Base-by-base conservation (phyloP, 306 rosid species). In the Potentilla sterilis region DNA sequence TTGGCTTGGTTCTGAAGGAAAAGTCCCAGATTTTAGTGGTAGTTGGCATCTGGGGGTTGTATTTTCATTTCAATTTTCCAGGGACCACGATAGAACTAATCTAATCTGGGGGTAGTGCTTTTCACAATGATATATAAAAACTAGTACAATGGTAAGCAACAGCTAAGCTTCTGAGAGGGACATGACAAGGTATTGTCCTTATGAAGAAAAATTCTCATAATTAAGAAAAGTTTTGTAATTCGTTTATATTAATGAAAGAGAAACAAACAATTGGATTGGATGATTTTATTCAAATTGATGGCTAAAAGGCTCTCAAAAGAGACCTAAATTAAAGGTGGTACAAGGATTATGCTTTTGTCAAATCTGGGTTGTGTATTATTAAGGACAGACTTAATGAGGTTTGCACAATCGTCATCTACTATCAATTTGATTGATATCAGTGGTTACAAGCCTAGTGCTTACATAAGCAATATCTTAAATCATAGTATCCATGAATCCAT, bases 151-250 rank as follows among this genome's bases (percentile, higher is more conserved):
- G 71, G 73, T 48, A 66, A 76, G 79, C 42, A 69, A 77, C 82
- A 80, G 87, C 84, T 80, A 83, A 83, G 87, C 74, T 73, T 80
- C 18, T 77, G 81, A 78, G 78, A 67, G 48, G 5, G 84, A 77
- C 80, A 68, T 69, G 1, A 52, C 32, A 37, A 32, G 55, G 37
- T 49, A 70, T 21, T 44, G 62, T 66, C 42, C 48, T 37, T 5
- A 37, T 22, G 49, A 28, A 67, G 6, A 34, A 9, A 34, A 9
- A 21, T 47, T 14, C 67, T 52, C 43, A 46, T 52, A 13, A 12
- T 1, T 55, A 1, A 52, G 41, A 38, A 6, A 35, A 38, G 58
- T 6, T 18, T 18, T 28, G 34, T 34, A 14, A 58, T 9, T 74
- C 59, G 58, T 59, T 59, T 74, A 16, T 3, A 59, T 43, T 43